phyloP scores from a whole-genome alignment of 2,329 filamentous ascomycete genomes.

The Calonectria hawksworthii region DNA sequence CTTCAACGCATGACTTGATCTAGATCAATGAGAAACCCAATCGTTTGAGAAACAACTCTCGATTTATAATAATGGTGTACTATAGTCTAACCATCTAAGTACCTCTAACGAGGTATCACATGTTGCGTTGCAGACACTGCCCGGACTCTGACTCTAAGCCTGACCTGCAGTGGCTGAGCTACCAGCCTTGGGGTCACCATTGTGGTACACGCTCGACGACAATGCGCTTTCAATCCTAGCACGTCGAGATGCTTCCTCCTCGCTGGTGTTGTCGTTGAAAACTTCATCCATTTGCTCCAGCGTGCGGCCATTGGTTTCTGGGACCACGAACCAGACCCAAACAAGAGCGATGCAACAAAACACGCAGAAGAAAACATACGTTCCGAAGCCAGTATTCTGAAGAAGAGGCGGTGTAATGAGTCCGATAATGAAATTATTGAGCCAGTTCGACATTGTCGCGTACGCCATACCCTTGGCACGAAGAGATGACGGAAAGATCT shows the following conservation, averaged over 20 bases:
- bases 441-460: slow-evolving; percentile 69
- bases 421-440: slow-evolving; percentile 73
- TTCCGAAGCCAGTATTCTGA: slow-evolving; percentile 61
- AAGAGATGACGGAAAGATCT: slow-evolving; percentile 73
- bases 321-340: slow-evolving; percentile 67
- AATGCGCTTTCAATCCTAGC: slow-evolving; percentile 12
- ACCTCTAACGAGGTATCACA: background rate
- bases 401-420: slow-evolving; percentile 60
- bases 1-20: background rate
- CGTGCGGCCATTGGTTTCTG: slow-evolving; percentile 68
- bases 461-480: slow-evolving; percentile 76
- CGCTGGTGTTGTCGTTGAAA: slow-evolving; percentile 46
- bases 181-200: slow-evolving; percentile 14
- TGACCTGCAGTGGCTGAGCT: background rate
- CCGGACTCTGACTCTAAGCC: background rate
- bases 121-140: background rate
- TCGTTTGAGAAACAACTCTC: background rate
- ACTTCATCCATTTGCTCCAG: slow-evolving; percentile 67
- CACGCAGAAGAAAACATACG: slow-evolving; percentile 71
- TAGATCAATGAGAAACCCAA: background rate
- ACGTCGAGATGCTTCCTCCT: slow-evolving; percentile 29
- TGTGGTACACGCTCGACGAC: slow-evolving; percentile 3
- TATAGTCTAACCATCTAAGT: background rate
- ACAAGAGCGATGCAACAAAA: slow-evolving; percentile 69
- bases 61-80: background rate